phyloP scores from a whole-genome alignment of 495 filamentous ascomycete species.

The Aspergillus indologenus region DNA sequence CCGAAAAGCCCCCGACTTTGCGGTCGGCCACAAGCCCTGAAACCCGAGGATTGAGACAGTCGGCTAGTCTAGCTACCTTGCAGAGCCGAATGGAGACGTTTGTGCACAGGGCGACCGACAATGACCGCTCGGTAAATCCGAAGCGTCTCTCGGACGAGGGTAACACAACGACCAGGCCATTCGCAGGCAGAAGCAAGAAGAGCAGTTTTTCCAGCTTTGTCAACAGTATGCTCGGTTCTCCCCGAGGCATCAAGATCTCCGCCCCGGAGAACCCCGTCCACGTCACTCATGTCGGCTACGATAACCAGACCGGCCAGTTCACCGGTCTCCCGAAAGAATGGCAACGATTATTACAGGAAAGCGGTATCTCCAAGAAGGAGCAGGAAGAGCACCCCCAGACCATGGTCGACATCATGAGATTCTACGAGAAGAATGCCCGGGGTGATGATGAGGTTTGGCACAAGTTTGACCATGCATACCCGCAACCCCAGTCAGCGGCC shows the following conservation, averaged over 20 bases:
- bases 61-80: slow-evolving; percentile 69
- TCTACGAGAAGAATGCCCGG: slow-evolving; percentile 90
- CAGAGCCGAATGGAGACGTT: slow-evolving; percentile 59
- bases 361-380: slow-evolving; percentile 93
- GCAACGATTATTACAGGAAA: slow-evolving; percentile 92
- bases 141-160: slow-evolving; percentile 88
- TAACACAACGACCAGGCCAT: slow-evolving; percentile 51
- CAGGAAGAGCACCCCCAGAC: slow-evolving; percentile 93
- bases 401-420: slow-evolving; percentile 89
- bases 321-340: slow-evolving; percentile 97
- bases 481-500: slow-evolving; percentile 51
- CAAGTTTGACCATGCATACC: slow-evolving; percentile 86
- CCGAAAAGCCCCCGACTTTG: slow-evolving; percentile 46
- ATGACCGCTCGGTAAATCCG: slow-evolving; percentile 48
- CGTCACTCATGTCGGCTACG: slow-evolving; percentile 95
- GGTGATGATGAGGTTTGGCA: slow-evolving; percentile 85
- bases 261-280: slow-evolving; percentile 96
- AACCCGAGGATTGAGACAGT: slow-evolving; percentile 66
- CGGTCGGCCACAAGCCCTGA: slow-evolving; percentile 59
- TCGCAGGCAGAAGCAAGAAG: slow-evolving; percentile 73
- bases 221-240: slow-evolving; percentile 87
- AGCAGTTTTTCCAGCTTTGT: slow-evolving; percentile 92
- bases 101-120: slow-evolving; percentile 29
- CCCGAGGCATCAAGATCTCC: slow-evolving; percentile 87
- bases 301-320: slow-evolving; percentile 94